These are phyloP conservation scores for Malus hybrid DNA, from an alignment of 331 rosid genomes.

Conservation along the genomic window DNA sequence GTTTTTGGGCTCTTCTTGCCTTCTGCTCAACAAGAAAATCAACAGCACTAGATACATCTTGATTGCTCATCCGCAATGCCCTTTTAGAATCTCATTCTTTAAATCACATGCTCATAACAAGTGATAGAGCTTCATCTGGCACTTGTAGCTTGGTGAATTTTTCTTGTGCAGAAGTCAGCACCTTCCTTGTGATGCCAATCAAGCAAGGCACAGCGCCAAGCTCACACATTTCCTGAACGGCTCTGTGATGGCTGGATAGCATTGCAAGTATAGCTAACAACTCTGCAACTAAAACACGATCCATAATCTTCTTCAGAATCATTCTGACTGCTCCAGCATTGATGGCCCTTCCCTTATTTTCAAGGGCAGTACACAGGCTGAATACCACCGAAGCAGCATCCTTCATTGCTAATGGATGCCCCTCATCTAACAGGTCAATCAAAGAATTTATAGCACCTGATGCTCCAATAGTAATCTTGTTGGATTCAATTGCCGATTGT, in stretches of 20 bases:
- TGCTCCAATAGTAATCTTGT: constrained; percentile 46
- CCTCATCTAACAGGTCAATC: constrained; percentile 51
- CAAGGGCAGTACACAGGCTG: constrained; percentile 40
- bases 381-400: constrained; percentile 61
- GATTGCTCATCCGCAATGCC: constrained; percentile 77
- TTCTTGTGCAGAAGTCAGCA: constrained; percentile 51
- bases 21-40: too few relatives aligned
- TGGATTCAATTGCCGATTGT: constrained; percentile 39
- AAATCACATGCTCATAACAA: constrained; percentile 84
- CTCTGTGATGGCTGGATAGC: constrained; percentile 49
- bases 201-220: constrained; percentile 41
- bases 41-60: too few relatives aligned
- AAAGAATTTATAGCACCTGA: constrained; percentile 47
- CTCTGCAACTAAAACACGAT: constrained; percentile 43
- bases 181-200: constrained; percentile 35
- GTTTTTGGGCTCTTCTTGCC: too few relatives aligned
- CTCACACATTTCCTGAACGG: constrained; percentile 52
- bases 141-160: constrained; percentile 80
- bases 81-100: constrained; percentile 59
- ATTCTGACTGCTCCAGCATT: constrained; percentile 43
- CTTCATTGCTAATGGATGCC: constrained; percentile 40
- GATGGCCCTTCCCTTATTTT: constrained; percentile 52
- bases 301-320: constrained; percentile 43
- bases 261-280: constrained; percentile 57
- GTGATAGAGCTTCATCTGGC: constrained; percentile 74